Conservation (phyloP, 257 asterid genomes). For the Verbascum thapsus region DNA sequence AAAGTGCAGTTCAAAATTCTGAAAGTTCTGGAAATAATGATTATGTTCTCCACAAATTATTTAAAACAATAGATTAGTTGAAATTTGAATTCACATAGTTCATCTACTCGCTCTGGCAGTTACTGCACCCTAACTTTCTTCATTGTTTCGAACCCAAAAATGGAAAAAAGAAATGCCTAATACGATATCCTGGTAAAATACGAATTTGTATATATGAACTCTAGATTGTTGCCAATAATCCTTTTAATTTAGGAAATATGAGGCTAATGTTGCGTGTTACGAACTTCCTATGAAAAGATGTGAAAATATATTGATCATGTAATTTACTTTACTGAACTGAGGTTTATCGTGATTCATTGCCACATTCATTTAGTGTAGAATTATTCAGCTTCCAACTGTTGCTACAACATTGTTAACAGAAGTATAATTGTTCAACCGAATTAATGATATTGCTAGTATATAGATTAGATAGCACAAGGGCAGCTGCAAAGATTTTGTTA, state of each 20-base stretch:
- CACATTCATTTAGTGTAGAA: background rate
- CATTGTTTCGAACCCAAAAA: background rate
- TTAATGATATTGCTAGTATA: background rate
- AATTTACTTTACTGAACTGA: background rate
- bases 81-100: background rate
- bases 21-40: constrained; percentile 2
- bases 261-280: too few relatives aligned
- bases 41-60: background rate
- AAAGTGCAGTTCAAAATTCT: background rate
- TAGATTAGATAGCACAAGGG: background rate
- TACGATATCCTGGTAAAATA: too few relatives aligned
- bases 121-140: background rate
- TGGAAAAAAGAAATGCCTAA: background rate
- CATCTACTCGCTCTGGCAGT: background rate
- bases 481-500: background rate
- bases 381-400: background rate
- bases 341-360: constrained; percentile 1
- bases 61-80: background rate
- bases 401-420: background rate
- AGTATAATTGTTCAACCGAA: background rate
- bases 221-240: background rate
- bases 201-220: background rate
- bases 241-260: background rate
- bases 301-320: background rate
- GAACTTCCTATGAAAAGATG: background rate